These are phyloP conservation scores for Microthlaspi erraticum DNA, from an alignment of 345 rosid genomes.

Conservation along the genomic window DNA sequence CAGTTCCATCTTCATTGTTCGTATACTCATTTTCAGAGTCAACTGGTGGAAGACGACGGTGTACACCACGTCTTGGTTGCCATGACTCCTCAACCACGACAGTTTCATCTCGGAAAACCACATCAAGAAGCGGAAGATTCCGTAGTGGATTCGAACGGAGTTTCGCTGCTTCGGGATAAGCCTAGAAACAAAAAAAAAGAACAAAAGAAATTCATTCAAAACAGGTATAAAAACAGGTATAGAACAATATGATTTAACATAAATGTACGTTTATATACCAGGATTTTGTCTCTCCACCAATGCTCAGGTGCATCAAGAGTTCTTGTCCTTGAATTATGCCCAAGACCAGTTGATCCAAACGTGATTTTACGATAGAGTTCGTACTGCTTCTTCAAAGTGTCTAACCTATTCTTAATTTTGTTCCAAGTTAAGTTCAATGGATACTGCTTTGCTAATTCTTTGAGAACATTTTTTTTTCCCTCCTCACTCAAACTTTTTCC, in stretches of 20 bases:
- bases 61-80: conserved; percentile 9
- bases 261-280: background rate
- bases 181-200: background rate
- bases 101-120: background rate
- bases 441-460: background rate
- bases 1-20: no score
- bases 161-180: background rate
- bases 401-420: background rate
- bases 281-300: conserved; percentile 20
- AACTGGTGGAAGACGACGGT: background rate
- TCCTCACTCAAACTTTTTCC: background rate
- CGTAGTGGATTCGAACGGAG: background rate
- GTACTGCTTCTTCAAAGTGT: background rate
- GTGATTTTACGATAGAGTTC: conserved; percentile 5
- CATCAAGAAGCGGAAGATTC: background rate
- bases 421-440: background rate
- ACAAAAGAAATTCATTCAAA: background rate
- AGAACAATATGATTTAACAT: background rate
- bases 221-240: background rate
- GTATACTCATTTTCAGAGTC: background rate
- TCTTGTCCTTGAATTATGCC: background rate
- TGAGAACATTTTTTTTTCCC: background rate
- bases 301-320: conserved; percentile 16
- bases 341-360: conserved; percentile 44
- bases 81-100: background rate